Evolutionary conservation across 177 flowering plant genomes (phyloP).

Genomic region (Vitis hybrid): DNA sequence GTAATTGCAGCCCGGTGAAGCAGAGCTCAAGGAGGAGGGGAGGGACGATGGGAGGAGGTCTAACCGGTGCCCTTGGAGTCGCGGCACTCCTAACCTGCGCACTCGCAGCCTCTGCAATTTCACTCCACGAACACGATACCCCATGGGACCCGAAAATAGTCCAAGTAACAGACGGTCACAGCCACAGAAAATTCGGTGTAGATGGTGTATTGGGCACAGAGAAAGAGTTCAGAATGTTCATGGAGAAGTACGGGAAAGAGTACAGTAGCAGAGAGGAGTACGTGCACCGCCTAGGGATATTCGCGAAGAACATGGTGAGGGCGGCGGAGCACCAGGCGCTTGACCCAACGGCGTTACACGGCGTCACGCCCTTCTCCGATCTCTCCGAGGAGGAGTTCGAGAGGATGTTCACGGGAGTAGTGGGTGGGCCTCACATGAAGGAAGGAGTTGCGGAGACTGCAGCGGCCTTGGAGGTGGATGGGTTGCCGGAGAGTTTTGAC

Average conservation of each 20-base stretch:
- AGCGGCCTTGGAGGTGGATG: conserved; percentile 8
- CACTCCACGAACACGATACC: conserved; percentile 1
- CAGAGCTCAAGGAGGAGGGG: no score
- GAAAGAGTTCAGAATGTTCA: conserved; percentile 47
- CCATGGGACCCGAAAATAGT: conserved; percentile 34
- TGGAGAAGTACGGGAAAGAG: conserved; percentile 54
- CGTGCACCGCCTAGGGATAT: conserved; percentile 60
- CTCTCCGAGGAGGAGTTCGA: conserved; percentile 74
- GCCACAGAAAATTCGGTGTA: background rate
- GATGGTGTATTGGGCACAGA: conserved; percentile 20
- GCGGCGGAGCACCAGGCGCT: conserved; percentile 77
- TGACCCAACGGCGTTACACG: conserved; percentile 83
- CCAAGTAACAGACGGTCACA: conserved; percentile 50
- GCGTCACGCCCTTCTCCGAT: conserved; percentile 82
- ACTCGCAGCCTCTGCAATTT: conserved; percentile 15
- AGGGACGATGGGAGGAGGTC: conserved; percentile 1
- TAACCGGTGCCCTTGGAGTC: conserved; percentile 26
- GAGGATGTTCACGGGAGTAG: conserved; percentile 52
- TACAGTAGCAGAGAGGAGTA: conserved; percentile 69
- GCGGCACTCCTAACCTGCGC: conserved; percentile 32
- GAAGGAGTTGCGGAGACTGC: conserved; percentile 16
- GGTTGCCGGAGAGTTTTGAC: conserved; percentile 72
- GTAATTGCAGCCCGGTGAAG: no score
- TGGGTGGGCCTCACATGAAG: conserved; percentile 11
- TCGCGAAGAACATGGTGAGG: conserved; percentile 56